Evolutionary conservation across 2,329 filamentous ascomycete species (phyloP).

Genomic region (Penicillium sp.): DNA sequence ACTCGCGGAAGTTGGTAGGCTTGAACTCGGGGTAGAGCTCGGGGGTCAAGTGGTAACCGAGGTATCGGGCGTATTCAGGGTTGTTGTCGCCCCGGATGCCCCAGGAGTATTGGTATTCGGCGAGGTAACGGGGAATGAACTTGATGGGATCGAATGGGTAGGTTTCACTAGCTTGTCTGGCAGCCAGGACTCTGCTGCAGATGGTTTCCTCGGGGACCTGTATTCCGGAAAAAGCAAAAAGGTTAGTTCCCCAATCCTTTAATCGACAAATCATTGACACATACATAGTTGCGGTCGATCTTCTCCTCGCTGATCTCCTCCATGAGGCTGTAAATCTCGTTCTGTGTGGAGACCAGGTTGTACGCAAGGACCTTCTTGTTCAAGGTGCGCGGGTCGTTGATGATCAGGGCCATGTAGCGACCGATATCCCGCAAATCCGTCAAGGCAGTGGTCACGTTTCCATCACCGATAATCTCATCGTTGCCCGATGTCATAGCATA

Average conservation of each 20-base stretch:
- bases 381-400: constrained; percentile 54
- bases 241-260: constrained; percentile 11
- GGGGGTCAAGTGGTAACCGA: constrained; percentile 54
- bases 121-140: constrained; percentile 36
- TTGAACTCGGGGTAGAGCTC: constrained; percentile 57
- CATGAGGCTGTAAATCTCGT: constrained; percentile 48
- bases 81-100: constrained; percentile 56
- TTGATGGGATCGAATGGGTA: constrained; percentile 39
- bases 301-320: constrained; percentile 53
- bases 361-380: constrained; percentile 55
- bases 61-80: constrained; percentile 53
- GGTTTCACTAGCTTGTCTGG: constrained; percentile 35
- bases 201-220: constrained; percentile 38
- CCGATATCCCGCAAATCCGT: constrained; percentile 57
- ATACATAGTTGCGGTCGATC: constrained; percentile 41
- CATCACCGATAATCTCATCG: constrained; percentile 47
- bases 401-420: constrained; percentile 52
- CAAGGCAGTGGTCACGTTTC: constrained; percentile 45
- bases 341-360: constrained; percentile 48
- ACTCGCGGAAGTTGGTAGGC: constrained; percentile 41
- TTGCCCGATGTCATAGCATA: constrained; percentile 40
- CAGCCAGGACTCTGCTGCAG: constrained; percentile 33
- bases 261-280: constrained; percentile 5
- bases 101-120: constrained; percentile 50
- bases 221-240: constrained; percentile 7